phyloP scores from a whole-genome alignment of 2,329 filamentous ascomycete species.

The Achaetomium macrosporum region DNA sequence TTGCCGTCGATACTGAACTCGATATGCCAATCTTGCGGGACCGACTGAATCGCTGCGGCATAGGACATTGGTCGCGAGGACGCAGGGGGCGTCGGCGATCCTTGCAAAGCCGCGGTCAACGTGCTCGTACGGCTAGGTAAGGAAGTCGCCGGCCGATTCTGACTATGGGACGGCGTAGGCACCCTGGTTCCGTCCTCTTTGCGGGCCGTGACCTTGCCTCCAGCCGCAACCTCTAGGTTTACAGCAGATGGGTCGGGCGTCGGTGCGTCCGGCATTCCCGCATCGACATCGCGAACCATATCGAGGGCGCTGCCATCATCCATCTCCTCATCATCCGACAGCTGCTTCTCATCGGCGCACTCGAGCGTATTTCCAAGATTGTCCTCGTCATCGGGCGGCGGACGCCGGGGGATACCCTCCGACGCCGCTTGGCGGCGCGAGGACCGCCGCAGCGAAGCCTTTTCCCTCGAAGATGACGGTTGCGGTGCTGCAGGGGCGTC shows the following conservation, averaged over 20 bases:
- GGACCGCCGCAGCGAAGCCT: conserved; percentile 54
- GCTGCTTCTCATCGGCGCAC: conserved; percentile 84
- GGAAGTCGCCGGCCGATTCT: conserved; percentile 36
- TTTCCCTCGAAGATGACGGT: conserved; percentile 50
- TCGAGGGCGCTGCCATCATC: conserved; percentile 66
- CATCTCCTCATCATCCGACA: conserved; percentile 66
- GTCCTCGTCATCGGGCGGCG: conserved; percentile 54
- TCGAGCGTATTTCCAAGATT: conserved; percentile 68
- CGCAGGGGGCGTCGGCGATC: conserved; percentile 44
- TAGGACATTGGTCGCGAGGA: conserved; percentile 70
- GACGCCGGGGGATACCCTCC: conserved; percentile 47
- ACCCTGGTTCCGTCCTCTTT: conserved; percentile 89
- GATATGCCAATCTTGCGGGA: conserved; percentile 93
- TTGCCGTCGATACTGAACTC: conserved; percentile 86
- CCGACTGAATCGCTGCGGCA: conserved; percentile 71
- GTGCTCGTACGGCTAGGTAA: conserved; percentile 37
- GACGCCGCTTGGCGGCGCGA: conserved; percentile 52
- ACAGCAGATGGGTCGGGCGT: conserved; percentile 80
- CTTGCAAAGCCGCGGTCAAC: conserved; percentile 37
- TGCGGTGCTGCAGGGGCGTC: conserved; percentile 39
- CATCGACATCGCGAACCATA: conserved; percentile 85
- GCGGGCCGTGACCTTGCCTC: conserved; percentile 81
- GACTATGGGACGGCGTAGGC: conserved; percentile 62
- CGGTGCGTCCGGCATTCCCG: conserved; percentile 69
- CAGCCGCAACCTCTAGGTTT: conserved; percentile 81